These are phyloP conservation scores for Amaranthus cruentus DNA, from an alignment of 148 eudicot genomes.

Conservation along the genomic window DNA sequence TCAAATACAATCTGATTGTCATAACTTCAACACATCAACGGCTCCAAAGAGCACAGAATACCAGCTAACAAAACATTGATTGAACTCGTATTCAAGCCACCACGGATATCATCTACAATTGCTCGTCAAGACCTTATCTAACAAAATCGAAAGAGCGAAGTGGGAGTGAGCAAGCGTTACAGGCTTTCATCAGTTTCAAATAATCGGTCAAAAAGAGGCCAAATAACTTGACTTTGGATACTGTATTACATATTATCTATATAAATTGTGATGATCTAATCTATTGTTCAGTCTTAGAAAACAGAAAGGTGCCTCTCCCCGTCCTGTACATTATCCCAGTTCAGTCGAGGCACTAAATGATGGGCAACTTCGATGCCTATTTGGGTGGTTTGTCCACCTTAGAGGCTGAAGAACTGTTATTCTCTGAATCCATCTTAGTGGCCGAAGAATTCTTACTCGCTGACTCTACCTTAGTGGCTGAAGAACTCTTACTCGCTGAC, in stretches of 20 bases:
- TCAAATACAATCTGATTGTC: background rate
- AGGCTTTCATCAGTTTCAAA: background rate
- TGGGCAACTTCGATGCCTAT: conserved; percentile 3
- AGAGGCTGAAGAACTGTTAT: conserved; percentile 21
- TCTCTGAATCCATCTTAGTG: conserved; percentile 23
- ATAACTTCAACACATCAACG: background rate
- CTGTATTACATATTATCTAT: background rate
- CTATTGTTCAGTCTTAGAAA: background rate
- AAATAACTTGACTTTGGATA: background rate
- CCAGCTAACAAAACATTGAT: background rate
- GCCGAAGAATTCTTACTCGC: conserved; percentile 25
- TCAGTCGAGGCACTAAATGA: background rate
- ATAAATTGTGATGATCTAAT: background rate
- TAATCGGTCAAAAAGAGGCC: background rate
- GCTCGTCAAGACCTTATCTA: background rate
- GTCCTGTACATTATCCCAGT: background rate
- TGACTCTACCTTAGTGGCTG: conserved; percentile 24
- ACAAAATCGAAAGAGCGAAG: background rate
- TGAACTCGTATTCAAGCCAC: background rate
- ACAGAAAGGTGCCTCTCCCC: background rate
- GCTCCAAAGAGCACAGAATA: background rate
- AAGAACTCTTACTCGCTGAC: conserved; percentile 24
- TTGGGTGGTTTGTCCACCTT: conserved; percentile 29
- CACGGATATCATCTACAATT: background rate
- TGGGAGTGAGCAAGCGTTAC: background rate